These are phyloP conservation scores for Aspergillus hortae DNA, from an alignment of 2,329 filamentous ascomycete species.

Conservation along the genomic window DNA sequence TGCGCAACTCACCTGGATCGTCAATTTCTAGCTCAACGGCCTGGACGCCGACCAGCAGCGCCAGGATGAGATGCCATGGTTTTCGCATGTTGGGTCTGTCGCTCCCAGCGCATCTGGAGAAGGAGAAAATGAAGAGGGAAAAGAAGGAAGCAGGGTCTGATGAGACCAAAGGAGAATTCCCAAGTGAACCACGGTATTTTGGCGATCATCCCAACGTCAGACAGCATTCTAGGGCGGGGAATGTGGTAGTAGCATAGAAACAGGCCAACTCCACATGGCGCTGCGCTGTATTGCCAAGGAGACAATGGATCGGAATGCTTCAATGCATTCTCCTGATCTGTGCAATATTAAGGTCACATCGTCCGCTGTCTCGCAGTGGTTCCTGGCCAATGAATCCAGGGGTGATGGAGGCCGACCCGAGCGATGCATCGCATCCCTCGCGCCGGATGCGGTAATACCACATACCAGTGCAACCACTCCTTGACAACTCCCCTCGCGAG, in stretches of 20 bases:
- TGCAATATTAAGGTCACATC: slow-evolving; percentile 1
- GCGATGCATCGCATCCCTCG: neutral
- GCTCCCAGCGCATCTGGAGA: neutral
- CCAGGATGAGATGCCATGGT: slow-evolving; percentile 12
- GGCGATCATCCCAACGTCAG: neutral
- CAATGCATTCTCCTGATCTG: neutral
- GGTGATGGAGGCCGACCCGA: neutral
- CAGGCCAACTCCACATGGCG: neutral
- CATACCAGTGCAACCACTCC: slow-evolving; percentile 4
- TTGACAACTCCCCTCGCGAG: neutral
- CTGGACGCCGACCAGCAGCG: slow-evolving; percentile 9
- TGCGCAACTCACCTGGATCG: slow-evolving; percentile 6
- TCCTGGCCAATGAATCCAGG: slow-evolving; percentile 1
- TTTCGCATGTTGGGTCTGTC: slow-evolving; percentile 10
- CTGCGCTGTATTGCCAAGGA: neutral
- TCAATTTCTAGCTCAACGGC: slow-evolving; percentile 15
- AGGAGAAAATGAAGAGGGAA: neutral
- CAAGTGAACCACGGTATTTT: neutral
- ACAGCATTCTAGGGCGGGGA: slow-evolving; percentile 7
- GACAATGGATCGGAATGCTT: neutral
- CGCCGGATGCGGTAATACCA: slow-evolving; percentile 7
- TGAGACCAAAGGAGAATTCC: neutral
- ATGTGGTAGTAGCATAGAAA: slow-evolving; percentile 9
- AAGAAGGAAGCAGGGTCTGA: neutral
- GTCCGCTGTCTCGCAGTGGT: neutral